Percentiles rank a stretch among this genome's conserved stretches.
These are phyloP conservation scores for Crotalaria pallida DNA, from an alignment of 306 rosid genomes.

Conservation along the genomic window DNA sequence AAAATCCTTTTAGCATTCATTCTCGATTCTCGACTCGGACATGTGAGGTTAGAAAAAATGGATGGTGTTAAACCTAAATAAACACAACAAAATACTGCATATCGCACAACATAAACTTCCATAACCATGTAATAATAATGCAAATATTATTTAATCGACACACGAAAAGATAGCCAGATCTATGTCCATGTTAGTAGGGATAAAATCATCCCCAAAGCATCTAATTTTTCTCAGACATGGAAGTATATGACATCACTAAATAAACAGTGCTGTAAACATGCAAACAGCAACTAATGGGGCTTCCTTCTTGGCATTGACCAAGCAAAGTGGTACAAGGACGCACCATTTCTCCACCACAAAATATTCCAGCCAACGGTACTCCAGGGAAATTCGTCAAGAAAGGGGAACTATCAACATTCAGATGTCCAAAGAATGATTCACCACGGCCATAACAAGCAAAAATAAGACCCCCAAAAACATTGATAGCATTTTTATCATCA, in stretches of 20 bases:
- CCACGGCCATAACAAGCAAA: slow-evolving; percentile 70
- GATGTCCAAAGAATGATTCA: slow-evolving; percentile 44
- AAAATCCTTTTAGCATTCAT: too few relatives aligned
- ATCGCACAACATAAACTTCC: too few relatives aligned
- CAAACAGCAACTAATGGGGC: slow-evolving; percentile 36
- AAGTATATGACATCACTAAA: slow-evolving; percentile 49
- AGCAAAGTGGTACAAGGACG: slow-evolving; percentile 37
- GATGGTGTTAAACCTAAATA: too few relatives aligned
- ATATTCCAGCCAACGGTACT: slow-evolving; percentile 61
- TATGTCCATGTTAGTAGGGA: too few relatives aligned
- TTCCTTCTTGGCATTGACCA: slow-evolving; percentile 31
- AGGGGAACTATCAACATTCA: slow-evolving; percentile 55
- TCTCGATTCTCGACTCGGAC: too few relatives aligned
- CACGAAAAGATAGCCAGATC: too few relatives aligned
- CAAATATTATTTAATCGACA: too few relatives aligned
- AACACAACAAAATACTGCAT: too few relatives aligned
- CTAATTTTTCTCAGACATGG: slow-evolving; percentile 31
- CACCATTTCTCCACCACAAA: slow-evolving; percentile 69
- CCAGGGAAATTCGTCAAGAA: slow-evolving; percentile 52
- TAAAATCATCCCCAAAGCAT: not conserved
- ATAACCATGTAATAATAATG: too few relatives aligned
- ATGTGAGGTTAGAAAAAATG: too few relatives aligned
- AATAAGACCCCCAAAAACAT: slow-evolving; percentile 63
- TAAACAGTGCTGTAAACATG: slow-evolving; percentile 64
- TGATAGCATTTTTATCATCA: not conserved